These are phyloP conservation scores for Irpex rosettiformis DNA, from an alignment of 1,284 basidiomycete species.

Conservation along the genomic window DNA sequence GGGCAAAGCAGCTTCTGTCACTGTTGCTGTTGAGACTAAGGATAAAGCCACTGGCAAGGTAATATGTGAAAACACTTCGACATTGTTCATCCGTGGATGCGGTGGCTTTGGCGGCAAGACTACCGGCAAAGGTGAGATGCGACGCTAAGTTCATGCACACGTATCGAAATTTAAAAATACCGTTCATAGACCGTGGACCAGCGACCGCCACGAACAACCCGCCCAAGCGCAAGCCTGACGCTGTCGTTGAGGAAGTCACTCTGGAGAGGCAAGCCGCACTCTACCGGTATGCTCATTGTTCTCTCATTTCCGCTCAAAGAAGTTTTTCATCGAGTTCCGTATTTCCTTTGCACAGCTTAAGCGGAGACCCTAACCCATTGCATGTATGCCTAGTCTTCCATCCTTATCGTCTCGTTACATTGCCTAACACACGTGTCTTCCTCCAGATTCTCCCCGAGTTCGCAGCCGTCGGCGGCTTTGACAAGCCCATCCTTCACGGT, in stretches of 20 bases:
- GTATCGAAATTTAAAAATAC: conserved; percentile 3
- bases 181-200: conserved; percentile 82
- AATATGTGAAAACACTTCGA: conserved; percentile 92
- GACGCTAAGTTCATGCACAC: background rate
- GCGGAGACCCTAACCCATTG: conserved; percentile 89
- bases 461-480: conserved; percentile 92
- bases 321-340: background rate
- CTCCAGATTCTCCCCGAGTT: conserved; percentile 89
- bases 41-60: conserved; percentile 78
- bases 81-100: conserved; percentile 89
- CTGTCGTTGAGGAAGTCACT: conserved; percentile 86
- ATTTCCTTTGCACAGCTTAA: conserved; percentile 48
- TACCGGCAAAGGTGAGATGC: conserved; percentile 62
- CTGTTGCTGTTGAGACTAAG: conserved; percentile 73
- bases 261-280: conserved; percentile 80
- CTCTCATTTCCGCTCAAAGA: background rate
- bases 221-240: conserved; percentile 84
- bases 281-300: conserved; percentile 61
- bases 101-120: conserved; percentile 97
- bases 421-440: conserved; percentile 7
- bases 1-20: conserved; percentile 90
- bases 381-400: conserved; percentile 56
- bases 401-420: background rate
- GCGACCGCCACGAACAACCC: conserved; percentile 84
- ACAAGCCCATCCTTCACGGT: conserved; percentile 84